A percentile compares a stretch with the other conserved stretches of the same genome.
These are phyloP conservation scores for Metschnikowia dekortorum DNA, from an alignment of 805 yeast species.

Conservation along the genomic window DNA sequence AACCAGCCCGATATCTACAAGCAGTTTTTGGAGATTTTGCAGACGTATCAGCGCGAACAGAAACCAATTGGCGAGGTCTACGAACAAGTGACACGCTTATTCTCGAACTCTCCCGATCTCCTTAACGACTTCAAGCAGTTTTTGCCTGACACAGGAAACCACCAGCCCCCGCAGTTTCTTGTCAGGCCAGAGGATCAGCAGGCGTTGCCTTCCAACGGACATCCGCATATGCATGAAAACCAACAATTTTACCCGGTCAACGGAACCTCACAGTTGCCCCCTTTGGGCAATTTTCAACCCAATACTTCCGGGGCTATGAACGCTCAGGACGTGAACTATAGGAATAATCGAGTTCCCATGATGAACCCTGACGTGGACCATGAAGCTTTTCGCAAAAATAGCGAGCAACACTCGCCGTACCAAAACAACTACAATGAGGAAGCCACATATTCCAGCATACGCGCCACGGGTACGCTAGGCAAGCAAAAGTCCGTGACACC, in stretches of 20 bases:
- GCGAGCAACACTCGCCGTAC: constrained; percentile 25
- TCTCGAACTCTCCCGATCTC: constrained; percentile 90
- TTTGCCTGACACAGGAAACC: constrained; percentile 74
- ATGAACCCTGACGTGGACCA: constrained; percentile 8
- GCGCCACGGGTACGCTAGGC: constrained; percentile 27
- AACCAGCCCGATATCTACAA: constrained; percentile 94
- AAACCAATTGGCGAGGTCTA: constrained; percentile 94
- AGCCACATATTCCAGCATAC: constrained; percentile 46
- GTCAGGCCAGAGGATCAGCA: constrained; percentile 18
- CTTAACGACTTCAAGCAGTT: constrained; percentile 93
- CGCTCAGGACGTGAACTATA: constrained; percentile 26
- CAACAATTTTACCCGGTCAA: constrained; percentile 15
- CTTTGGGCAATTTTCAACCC: constrained; percentile 84
- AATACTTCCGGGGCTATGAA: constrained; percentile 36
- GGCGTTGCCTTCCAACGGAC: constrained; percentile 17
- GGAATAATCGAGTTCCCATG: constrained; percentile 3
- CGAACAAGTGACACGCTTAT: constrained; percentile 83
- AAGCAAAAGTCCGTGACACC: constrained; percentile 13
- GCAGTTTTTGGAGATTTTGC: constrained; percentile 88
- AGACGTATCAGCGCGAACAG: constrained; percentile 94
- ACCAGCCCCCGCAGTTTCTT: constrained; percentile 23
- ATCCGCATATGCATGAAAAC: constrained; percentile 9
- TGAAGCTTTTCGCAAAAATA: constrained; percentile 9
- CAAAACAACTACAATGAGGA: constrained; percentile 39
- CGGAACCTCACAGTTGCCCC: constrained; percentile 60